Evolutionary conservation across 139 green algal genomes (phyloP), one percentile per base, ranked within the genome.

Genomic region (Pedinophyceae sp.): DNA sequence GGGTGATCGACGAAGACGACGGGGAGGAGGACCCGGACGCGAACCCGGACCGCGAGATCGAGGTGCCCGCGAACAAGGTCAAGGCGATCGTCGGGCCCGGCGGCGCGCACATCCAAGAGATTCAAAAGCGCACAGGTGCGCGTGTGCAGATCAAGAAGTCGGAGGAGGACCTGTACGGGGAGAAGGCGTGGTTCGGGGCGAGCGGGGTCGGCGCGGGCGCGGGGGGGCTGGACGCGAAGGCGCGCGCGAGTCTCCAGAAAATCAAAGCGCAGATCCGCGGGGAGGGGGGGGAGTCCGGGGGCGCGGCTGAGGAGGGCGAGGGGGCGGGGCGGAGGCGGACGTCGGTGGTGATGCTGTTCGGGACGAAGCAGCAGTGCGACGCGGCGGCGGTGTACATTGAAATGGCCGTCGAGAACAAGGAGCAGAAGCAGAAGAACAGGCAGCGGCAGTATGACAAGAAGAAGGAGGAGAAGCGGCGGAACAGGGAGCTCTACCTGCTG

Each of bases 401-500:
- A 23, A 75, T 84, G 56, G 74, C 75, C 1, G 50, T 65, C 16
- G 58, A 82, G 4, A 86, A 86, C 52, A 63, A 54, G 58, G 81
- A 88, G 58, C 82, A 92, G 64, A 92, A 92, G 62, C 24, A 22
- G 5, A 87, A 89, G 72, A 81, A 93, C 34, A 43, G 34, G 34
- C 34, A 43, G 34, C 10, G 10, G 7, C 34, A 43, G 34, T 43
- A 43, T 13, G n/a, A 63, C 13, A 64, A 54, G 38, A 80, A 80
- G 68, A 47, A 59, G 0, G 68, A 83, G 30, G 52, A 64, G 46
- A 86, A 88, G 71, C 26, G 41, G 22, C 61, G 71, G 13, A 63
- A 79, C 50, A 66, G 83, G 34, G 72, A 84, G 62, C 61, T 93
- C 29, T 93, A 93, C 66, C 72, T 89, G 62, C 63, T 93, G 70